A percentile compares a stretch with the other conserved stretches of the same genome.
phyloP scores from a whole-genome alignment of 306 rosid species.

The Prunus mume region DNA sequence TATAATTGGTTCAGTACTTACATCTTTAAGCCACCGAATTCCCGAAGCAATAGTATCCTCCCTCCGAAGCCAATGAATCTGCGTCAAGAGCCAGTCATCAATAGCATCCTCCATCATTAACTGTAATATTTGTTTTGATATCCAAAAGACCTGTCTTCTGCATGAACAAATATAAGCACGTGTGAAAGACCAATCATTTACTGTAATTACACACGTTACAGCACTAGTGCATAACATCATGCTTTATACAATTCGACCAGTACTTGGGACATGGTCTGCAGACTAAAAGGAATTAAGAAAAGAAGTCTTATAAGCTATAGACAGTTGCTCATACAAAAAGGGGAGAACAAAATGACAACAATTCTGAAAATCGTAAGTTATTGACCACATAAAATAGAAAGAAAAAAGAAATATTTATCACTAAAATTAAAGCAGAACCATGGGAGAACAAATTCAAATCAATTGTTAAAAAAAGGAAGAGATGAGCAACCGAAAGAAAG shows the following conservation, averaged over 20 bases:
- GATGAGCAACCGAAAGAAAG: not conserved
- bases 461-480: not conserved
- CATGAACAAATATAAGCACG: slow-evolving; percentile 22
- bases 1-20: slow-evolving; percentile 44
- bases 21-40: slow-evolving; percentile 93
- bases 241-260: slow-evolving; percentile 5
- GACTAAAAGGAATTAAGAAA: not conserved
- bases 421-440: not conserved
- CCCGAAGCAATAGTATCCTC: slow-evolving; percentile 77
- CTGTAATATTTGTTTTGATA: slow-evolving; percentile 93
- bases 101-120: slow-evolving; percentile 93
- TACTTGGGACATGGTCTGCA: slow-evolving; percentile 16
- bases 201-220: slow-evolving; percentile 9
- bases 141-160: slow-evolving; percentile 99
- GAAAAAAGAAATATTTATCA: not conserved
- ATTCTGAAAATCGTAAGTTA: not conserved
- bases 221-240: slow-evolving; percentile 6
- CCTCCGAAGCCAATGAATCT: slow-evolving; percentile 81
- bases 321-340: not conserved
- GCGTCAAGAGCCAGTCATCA: slow-evolving; percentile 89
- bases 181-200: slow-evolving; percentile 22
- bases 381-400: not conserved
- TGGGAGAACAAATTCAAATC: not conserved
- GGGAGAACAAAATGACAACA: not conserved
- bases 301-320: not conserved